phyloP scores from a whole-genome alignment of 495 filamentous ascomycete species.

The Aspergillus incahuasiensis region DNA sequence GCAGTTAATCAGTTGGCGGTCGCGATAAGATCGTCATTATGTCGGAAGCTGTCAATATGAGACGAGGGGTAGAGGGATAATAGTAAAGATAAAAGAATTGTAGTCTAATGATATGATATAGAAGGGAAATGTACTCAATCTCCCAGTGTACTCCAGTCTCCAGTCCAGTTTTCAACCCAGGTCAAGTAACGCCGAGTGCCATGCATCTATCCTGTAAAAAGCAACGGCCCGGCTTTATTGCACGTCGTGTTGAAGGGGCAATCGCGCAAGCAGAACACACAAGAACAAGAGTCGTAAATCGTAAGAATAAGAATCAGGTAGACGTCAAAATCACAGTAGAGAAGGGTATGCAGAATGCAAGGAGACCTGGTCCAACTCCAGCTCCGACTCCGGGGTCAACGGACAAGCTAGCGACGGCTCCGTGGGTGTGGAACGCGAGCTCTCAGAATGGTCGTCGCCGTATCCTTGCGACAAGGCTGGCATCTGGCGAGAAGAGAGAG shows the following conservation, averaged over 20 bases:
- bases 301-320: constrained; percentile 10
- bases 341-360: constrained; percentile 23
- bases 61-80: neutral
- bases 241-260: neutral
- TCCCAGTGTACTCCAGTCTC: neutral
- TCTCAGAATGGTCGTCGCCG: constrained; percentile 66
- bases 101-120: neutral
- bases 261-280: neutral
- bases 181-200: neutral
- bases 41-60: neutral
- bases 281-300: constrained; percentile 10
- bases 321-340: constrained; percentile 7
- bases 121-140: neutral
- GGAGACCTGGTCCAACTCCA: constrained; percentile 31
- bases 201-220: constrained; percentile 2
- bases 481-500: constrained; percentile 53
- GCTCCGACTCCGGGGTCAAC: constrained; percentile 35
- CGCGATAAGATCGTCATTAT: neutral
- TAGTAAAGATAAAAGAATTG: neutral
- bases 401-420: constrained; percentile 36
- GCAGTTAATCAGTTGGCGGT: neutral
- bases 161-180: neutral
- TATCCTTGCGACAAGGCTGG: constrained; percentile 81
- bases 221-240: neutral
- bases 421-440: constrained; percentile 33